A percentile compares a stretch with the other conserved stretches of the same genome.
Evolutionary conservation across 495 filamentous ascomycete genomes (phyloP).

Genomic region (Sabuloglossum arenarium): DNA sequence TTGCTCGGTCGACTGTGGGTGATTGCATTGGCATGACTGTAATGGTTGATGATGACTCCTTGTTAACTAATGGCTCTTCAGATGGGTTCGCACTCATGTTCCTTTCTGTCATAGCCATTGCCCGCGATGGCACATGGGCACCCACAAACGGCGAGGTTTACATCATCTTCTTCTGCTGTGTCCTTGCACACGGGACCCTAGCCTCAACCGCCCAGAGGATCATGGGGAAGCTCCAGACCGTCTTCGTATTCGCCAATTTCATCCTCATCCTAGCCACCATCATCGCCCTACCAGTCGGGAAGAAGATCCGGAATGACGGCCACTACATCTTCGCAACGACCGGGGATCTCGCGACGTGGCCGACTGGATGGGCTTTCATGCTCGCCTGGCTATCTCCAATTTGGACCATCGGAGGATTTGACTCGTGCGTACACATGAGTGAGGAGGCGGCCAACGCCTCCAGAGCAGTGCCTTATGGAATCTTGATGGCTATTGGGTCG

Average conservation of each 20-base stretch:
- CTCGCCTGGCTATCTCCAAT: slow-evolving; percentile 43
- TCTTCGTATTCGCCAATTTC: slow-evolving; percentile 41
- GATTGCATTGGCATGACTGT: background rate
- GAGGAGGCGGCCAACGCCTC: slow-evolving; percentile 45
- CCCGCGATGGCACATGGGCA: slow-evolving; percentile 40
- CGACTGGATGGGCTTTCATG: slow-evolving; percentile 41
- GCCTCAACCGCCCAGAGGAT: slow-evolving; percentile 31
- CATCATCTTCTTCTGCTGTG: slow-evolving; percentile 36
- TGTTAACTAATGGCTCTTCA: too few species aligned
- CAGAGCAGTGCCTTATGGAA: slow-evolving; percentile 39
- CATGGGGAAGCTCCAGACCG: slow-evolving; percentile 45
- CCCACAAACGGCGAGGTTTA: slow-evolving; percentile 39
- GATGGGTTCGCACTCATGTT: slow-evolving; percentile 31
- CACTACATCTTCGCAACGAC: slow-evolving; percentile 26
- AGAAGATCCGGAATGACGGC: slow-evolving; percentile 21
- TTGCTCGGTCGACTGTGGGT: slow-evolving; percentile 35
- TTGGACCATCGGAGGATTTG: slow-evolving; percentile 39
- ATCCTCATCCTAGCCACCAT: slow-evolving; percentile 41
- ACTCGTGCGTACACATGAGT: slow-evolving; percentile 30
- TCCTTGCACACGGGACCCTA: slow-evolving; percentile 35
- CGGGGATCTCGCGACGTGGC: slow-evolving; percentile 38
- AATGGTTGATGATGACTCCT: background rate
- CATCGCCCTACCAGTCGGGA: slow-evolving; percentile 41
- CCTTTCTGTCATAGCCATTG: slow-evolving; percentile 27
- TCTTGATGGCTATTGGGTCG: slow-evolving; percentile 30